Evolutionary conservation across 176 grass and related monocot genomes (phyloP), one percentile per base, ranked within the genome.

Genomic region (Zizania latifolia): DNA sequence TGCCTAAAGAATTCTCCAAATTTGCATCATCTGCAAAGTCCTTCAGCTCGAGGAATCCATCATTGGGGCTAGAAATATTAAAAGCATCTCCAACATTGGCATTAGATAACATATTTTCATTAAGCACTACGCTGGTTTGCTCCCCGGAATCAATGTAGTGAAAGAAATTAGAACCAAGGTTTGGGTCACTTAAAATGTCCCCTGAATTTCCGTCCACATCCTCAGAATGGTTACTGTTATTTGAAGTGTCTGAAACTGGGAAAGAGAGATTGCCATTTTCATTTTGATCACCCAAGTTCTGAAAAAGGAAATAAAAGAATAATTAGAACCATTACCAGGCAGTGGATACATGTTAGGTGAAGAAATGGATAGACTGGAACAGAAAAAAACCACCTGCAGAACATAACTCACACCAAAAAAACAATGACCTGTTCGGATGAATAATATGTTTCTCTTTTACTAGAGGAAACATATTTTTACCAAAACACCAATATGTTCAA

Each of bases 1-100:
- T 76, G 26, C 3, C 78, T 7, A 77, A 19, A 71, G 72, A 62
- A 21, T 38, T 70, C 57, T 82, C 68, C 22, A 71, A 58, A 84
- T 84, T 77, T 68, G 58, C 40, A 48, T 50, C 48, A 90, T 87
- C 83, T 70, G 53, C 78, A 69, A 89, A 80, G 81, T 98, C 94
- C 65, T 94, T 93, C 68, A 98, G 67, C 74, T 94, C 89, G 21
- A 98, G 58, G 40, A 78, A 98, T 60, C 75, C 94, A 59, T 92
- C 82, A 75, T 63, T 86, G 53, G 76, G 77, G 70, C 65, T 72
- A 83, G 84, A 56, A 67, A 9, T 81, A 78, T 69, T 28, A 1
- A 71, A 48, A 71, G 66, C 22, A 58, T 81, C 62, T 66, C 56
- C 58, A 64, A n/a, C 58, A 58, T 22, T 62, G 64, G 73, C 28